Percentiles rank a stretch among this genome's conserved stretches.
These are phyloP conservation scores for Prorocentrum cordatum DNA, from an alignment of 169 alveolate genomes.

Conservation along the genomic window DNA sequence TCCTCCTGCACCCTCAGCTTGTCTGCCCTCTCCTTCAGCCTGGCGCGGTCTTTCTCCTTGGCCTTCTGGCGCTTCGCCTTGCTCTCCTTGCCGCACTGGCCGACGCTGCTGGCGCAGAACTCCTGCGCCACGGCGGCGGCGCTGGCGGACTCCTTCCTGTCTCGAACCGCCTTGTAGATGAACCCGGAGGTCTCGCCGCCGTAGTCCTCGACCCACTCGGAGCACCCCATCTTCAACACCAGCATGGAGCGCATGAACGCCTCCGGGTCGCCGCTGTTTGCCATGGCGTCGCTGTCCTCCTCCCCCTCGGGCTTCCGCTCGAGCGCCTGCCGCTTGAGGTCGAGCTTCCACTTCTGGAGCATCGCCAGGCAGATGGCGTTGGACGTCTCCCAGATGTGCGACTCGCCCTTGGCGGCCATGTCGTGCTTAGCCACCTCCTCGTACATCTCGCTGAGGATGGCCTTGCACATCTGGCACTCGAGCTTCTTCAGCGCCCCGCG, in stretches of 20 bases:
- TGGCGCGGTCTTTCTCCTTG: conserved; percentile 30
- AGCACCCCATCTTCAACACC: conserved; percentile 62
- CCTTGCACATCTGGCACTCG: conserved; percentile 56
- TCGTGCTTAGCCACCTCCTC: conserved; percentile 29
- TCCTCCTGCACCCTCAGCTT: no score
- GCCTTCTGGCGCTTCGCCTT: conserved; percentile 16
- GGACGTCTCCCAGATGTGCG: conserved; percentile 51
- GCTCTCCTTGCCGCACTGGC: conserved; percentile 35
- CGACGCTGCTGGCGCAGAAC: not conserved
- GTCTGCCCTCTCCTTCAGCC: not conserved
- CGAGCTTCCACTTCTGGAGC: no score
- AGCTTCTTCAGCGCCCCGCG: conserved; percentile 6
- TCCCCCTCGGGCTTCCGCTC: not conserved
- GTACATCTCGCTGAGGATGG: conserved; percentile 53
- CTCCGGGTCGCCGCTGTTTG: not conserved
- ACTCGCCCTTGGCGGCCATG: conserved; percentile 47
- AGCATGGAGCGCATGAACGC: conserved; percentile 51
- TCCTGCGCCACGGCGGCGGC: conserved; percentile 49
- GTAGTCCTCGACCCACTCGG: conserved; percentile 44
- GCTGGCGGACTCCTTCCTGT: not conserved
- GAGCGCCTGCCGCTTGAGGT: not conserved
- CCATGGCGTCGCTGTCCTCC: not conserved
- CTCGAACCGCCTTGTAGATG: conserved; percentile 34
- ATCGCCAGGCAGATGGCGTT: conserved; percentile 58
- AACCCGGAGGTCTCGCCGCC: conserved; percentile 53